phyloP scores from a whole-genome alignment of 2,329 filamentous ascomycete species.

The Xylariaceae sp. region DNA sequence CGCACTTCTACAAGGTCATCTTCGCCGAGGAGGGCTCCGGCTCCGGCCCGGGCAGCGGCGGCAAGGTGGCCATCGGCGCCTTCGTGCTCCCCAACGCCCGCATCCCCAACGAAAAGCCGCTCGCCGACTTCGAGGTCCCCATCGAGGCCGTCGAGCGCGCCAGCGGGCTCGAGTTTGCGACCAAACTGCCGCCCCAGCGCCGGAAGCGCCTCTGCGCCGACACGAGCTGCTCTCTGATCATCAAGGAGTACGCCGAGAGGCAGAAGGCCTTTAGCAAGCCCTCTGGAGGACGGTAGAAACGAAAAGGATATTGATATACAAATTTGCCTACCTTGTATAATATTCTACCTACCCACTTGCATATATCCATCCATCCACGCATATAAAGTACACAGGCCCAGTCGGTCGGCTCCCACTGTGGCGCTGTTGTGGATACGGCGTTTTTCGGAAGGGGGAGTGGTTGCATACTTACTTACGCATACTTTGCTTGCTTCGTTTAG shows the following conservation, averaged over 20 bases:
- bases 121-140: constrained; percentile 91
- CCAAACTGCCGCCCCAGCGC: constrained; percentile 66
- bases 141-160: constrained; percentile 89
- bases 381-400: too few species aligned
- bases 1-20: constrained; percentile 99
- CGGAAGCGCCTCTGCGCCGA: constrained; percentile 80
- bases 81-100: constrained; percentile 91
- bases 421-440: too few species aligned
- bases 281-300: constrained; percentile 3
- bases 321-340: constrained; percentile 6
- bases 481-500: too few species aligned
- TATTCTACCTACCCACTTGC: too few species aligned
- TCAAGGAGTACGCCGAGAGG: constrained; percentile 68
- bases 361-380: too few species aligned
- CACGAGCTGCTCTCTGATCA: constrained; percentile 73
- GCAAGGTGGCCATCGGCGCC: constrained; percentile 79
- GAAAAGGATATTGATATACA: constrained; percentile 1
- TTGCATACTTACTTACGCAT: too few species aligned
- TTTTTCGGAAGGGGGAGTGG: too few species aligned
- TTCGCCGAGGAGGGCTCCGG: constrained; percentile 76
- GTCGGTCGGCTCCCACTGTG: too few species aligned
- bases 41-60: constrained; percentile 26
- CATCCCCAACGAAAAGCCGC: constrained; percentile 81
- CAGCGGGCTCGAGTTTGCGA: constrained; percentile 84
- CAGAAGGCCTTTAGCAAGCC: constrained; percentile 48